Conservation (phyloP, 1,284 basidiomycete species). For the Malassezia globosa region DNA sequence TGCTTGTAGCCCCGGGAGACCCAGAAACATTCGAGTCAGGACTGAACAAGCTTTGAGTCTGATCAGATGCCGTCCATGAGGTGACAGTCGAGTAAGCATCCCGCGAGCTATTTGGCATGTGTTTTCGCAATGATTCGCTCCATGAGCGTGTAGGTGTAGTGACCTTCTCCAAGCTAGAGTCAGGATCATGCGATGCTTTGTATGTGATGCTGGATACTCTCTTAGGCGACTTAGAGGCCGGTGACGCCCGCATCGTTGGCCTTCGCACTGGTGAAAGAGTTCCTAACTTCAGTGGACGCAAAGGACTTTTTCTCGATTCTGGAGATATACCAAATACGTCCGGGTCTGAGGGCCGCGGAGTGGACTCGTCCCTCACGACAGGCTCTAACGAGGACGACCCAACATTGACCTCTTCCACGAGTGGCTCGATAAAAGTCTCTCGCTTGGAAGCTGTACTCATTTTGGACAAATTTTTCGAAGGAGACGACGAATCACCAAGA, state of each 20-base stretch:
- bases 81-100: slow-evolving; percentile 6
- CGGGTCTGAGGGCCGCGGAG: neutral
- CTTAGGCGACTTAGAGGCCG: neutral
- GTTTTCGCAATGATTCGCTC: neutral
- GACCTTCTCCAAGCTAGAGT: no score
- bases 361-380: no score
- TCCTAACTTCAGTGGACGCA: slow-evolving; percentile 11
- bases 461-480: neutral
- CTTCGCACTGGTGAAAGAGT: neutral
- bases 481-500: neutral
- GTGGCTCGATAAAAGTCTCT: no score
- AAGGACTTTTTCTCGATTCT: neutral
- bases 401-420: no score
- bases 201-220: slow-evolving; percentile 12
- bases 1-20: slow-evolving; percentile 12
- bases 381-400: no score
- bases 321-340: neutral
- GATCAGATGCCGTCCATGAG: slow-evolving; percentile 13
- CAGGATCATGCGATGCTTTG: neutral
- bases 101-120: neutral
- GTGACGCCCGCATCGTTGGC: neutral
- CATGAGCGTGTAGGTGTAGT: neutral
- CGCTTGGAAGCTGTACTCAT: neutral
- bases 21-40: slow-evolving; percentile 5
- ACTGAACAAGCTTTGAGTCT: slow-evolving; percentile 9